Percentiles rank a stretch among this genome's conserved stretches.
Conservation (phyloP, 2,329 filamentous ascomycete species). For the Diaporthe humulicola region DNA sequence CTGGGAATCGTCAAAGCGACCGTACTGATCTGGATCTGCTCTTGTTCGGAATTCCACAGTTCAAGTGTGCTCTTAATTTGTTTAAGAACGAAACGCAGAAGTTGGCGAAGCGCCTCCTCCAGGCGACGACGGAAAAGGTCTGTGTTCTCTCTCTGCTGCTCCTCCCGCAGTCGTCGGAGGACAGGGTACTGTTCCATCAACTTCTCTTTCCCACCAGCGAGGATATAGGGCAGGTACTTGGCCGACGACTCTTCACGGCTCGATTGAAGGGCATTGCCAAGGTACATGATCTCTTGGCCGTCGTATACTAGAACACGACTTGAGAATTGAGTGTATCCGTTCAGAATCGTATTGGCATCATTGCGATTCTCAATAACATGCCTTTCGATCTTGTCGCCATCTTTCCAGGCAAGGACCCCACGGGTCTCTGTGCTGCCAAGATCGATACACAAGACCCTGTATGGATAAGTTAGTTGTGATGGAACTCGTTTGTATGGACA, state of each 20-base stretch:
- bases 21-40: not conserved
- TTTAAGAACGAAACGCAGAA: not conserved
- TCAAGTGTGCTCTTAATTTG: not conserved
- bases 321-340: not conserved
- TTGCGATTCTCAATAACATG: not conserved
- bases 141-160: accelerated
- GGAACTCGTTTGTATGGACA: accelerated
- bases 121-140: accelerated
- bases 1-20: not conserved
- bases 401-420: not conserved
- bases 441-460: not conserved
- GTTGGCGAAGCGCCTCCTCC: not conserved
- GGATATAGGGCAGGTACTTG: not conserved
- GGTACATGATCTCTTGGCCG: not conserved
- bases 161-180: not conserved
- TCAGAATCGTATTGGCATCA: not conserved
- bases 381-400: not conserved
- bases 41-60: accelerated
- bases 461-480: not conserved
- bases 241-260: not conserved
- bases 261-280: not conserved
- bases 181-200: not conserved
- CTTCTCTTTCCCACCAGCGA: not conserved
- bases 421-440: not conserved
- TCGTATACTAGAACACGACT: not conserved